Conservation (phyloP, 768 basidiomycete species). For the Neoboletus subvelutipes region DNA sequence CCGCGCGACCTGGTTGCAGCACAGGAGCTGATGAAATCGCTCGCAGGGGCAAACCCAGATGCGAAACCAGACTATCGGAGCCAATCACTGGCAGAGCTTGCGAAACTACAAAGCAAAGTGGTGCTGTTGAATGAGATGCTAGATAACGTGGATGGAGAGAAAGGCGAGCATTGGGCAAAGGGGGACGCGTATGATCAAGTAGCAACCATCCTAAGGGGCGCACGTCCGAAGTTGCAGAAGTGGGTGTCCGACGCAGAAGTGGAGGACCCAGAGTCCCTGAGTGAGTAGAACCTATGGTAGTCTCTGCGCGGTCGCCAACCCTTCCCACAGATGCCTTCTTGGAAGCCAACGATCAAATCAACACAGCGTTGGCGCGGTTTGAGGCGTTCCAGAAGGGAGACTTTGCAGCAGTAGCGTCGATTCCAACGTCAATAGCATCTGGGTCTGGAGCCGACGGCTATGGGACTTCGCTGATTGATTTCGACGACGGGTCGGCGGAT, state of each 20-base stretch:
- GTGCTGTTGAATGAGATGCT: conserved; percentile 96
- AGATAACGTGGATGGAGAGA: conserved; percentile 76
- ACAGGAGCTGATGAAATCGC: conserved; percentile 94
- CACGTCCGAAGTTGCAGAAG: conserved; percentile 93
- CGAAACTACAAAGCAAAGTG: conserved; percentile 93
- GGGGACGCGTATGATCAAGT: conserved; percentile 99
- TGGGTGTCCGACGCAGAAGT: conserved; percentile 95
- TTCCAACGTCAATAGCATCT: conserved; percentile 57
- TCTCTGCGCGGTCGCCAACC: neutral
- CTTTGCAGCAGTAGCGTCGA: conserved; percentile 67
- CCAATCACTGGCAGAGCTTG: conserved; percentile 86
- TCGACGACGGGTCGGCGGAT: conserved; percentile 53
- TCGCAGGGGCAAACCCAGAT: conserved; percentile 94
- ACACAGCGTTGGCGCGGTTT: conserved; percentile 85
- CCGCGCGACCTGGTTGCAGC: conserved; percentile 94
- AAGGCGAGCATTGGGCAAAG: conserved; percentile 75
- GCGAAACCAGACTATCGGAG: conserved; percentile 91
- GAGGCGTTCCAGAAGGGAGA: conserved; percentile 94
- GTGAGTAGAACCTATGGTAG: conserved; percentile 40
- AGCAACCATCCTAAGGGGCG: conserved; percentile 71
- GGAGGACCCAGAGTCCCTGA: conserved; percentile 87
- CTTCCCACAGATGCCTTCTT: conserved; percentile 76
- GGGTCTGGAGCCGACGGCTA: conserved; percentile 20
- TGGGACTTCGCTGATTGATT: conserved; percentile 67
- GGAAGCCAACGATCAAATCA: conserved; percentile 97